Percentiles rank a stretch among this genome's conserved stretches.
These are phyloP conservation scores for Tricholoma terreum DNA, from an alignment of 768 basidiomycete species.

Conservation along the genomic window DNA sequence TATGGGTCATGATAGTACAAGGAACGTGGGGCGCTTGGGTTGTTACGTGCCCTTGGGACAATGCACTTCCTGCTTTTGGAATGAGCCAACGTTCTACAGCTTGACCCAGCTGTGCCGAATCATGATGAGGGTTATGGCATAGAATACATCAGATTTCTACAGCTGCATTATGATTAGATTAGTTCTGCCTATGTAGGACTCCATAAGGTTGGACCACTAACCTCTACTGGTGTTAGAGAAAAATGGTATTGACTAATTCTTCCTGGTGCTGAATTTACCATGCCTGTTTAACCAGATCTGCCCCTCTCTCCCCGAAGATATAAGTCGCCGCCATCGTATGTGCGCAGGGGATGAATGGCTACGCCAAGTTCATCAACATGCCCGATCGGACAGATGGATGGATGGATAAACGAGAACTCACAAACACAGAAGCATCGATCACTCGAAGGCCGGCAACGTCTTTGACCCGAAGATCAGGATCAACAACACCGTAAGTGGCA, in stretches of 20 bases:
- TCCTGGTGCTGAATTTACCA: not conserved
- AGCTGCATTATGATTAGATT: no score
- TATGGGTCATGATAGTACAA: no score
- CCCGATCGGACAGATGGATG: not conserved
- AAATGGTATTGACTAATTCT: not conserved
- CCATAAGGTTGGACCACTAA: no score
- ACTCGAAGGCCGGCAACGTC: conserved; percentile 27
- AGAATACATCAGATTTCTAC: no score
- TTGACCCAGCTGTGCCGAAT: not conserved
- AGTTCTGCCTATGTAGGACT: no score
- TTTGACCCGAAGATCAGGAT: conserved; percentile 29
- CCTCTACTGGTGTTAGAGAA: no score
- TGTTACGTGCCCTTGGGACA: not conserved
- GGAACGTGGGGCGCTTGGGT: no score
- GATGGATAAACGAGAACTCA: not conserved
- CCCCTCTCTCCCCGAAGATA: conserved; percentile 28
- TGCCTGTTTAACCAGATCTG: conserved; percentile 24
- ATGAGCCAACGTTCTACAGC: not conserved
- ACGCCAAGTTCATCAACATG: not conserved
- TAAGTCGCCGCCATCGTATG: conserved; percentile 28
- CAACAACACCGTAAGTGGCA: conserved; percentile 25
- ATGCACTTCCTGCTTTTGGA: not conserved
- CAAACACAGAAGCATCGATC: conserved; percentile 28
- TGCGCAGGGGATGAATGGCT: conserved; percentile 24
- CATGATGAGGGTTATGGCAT: no score